These are phyloP conservation scores for Nematocida parisii DNA, from an alignment of 371 early-diverging fungal species.

Conservation along the genomic window DNA sequence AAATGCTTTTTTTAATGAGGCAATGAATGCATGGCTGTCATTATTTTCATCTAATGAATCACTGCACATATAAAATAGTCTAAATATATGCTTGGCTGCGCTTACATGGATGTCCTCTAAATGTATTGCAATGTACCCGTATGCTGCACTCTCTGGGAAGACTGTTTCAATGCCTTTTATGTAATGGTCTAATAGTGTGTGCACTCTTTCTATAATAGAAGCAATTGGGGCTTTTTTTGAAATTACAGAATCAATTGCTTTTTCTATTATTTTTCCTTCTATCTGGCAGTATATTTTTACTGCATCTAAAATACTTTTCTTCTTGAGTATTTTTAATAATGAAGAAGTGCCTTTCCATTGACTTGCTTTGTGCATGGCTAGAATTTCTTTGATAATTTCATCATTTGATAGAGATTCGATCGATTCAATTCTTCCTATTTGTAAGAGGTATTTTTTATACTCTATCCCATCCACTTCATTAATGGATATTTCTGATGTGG, in stretches of 20 bases:
- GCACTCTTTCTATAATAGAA: constrained; percentile 14
- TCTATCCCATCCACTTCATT: constrained; percentile 1
- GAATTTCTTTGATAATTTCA: constrained; percentile 10
- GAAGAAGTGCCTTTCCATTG: neutral
- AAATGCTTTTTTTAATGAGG: constrained; percentile 34
- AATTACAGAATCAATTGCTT: neutral
- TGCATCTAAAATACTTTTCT: constrained; percentile 7
- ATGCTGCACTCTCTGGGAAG: constrained; percentile 5
- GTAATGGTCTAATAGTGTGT: neutral
- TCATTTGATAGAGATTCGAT: neutral
- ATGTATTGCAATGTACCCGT: neutral
- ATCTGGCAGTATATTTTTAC: neutral
- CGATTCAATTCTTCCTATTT: constrained; percentile 9
- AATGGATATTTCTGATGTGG: neutral
- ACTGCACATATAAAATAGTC: neutral
- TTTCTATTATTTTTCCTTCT: neutral
- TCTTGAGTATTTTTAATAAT: constrained; percentile 12
- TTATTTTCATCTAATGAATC: neutral
- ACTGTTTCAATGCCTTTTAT: constrained; percentile 7
- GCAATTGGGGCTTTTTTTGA: neutral
- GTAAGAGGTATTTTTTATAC: constrained; percentile 28
- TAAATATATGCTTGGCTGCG: constrained; percentile 5
- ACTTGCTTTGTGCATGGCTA: neutral
- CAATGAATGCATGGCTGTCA: neutral
- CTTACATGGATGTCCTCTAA: constrained; percentile 10